phyloP scores from a whole-genome alignment of 2,329 filamentous ascomycete species.

The Exophiala mesophila region DNA sequence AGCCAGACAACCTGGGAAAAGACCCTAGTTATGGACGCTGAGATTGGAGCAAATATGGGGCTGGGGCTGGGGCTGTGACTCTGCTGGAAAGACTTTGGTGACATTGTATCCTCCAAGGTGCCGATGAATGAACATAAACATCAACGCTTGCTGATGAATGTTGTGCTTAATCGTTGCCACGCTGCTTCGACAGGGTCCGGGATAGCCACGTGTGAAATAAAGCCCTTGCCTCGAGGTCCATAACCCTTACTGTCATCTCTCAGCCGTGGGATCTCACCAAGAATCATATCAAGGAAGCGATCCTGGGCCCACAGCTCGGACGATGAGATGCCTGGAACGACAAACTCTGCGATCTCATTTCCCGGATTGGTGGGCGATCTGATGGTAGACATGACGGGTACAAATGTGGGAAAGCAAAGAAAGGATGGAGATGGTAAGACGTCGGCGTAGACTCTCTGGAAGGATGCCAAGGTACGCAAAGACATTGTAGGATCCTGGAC shows the following conservation, averaged over 20 bases:
- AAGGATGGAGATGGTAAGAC: slow-evolving; percentile 23
- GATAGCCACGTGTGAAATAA: slow-evolving; percentile 43
- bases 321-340: slow-evolving; percentile 10
- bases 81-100: too few species aligned
- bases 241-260: slow-evolving; percentile 42
- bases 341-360: background rate
- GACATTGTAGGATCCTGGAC: slow-evolving; percentile 47
- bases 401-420: slow-evolving; percentile 32
- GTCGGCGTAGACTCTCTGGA: slow-evolving; percentile 36
- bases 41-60: too few species aligned
- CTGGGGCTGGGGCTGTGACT: too few species aligned
- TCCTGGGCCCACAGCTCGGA: slow-evolving; percentile 34
- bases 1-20: too few species aligned
- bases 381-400: slow-evolving; percentile 23
- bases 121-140: too few species aligned
- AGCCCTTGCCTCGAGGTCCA: slow-evolving; percentile 41
- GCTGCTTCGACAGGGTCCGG: slow-evolving; percentile 34
- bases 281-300: slow-evolving; percentile 40
- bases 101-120: too few species aligned
- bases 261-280: slow-evolving; percentile 43
- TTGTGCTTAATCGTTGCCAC: slow-evolving; percentile 25
- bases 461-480: slow-evolving; percentile 38
- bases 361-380: background rate
- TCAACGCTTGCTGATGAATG: slow-evolving; percentile 10
- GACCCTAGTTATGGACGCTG: too few species aligned